Evolutionary conservation across 2,329 filamentous ascomycete species (phyloP), one percentile per base, ranked within the genome.

Genomic region (Uncinocarpus reesii): DNA sequence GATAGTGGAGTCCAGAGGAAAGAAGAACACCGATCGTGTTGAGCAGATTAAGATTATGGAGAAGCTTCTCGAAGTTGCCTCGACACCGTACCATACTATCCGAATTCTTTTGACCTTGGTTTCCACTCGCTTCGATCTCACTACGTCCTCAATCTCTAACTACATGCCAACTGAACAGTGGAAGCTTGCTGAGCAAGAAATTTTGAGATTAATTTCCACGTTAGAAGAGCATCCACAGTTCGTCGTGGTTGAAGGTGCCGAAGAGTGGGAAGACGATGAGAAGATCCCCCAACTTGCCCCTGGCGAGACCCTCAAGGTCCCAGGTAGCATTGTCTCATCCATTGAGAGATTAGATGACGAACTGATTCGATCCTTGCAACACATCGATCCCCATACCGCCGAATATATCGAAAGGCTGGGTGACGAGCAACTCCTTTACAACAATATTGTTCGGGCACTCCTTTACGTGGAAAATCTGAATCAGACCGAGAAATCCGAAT

Each of bases 201-300:
- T 96, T 53, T 78, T 78, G 11, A 76, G 76, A 41, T 78, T 98
- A 24, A 76, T 98, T 34, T 73, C 80, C 52, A 80, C 88, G 15
- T 80, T 98, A 34, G 86, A 94, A 66, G 69, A 77, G 52, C 86
- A 86, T 71, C 75, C 76, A 52, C 81, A 92, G 55, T 84, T 90
- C 63, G 75, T 96, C 44, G 86, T 98, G 41, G 75, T 92, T 20
- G 92, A 98, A 71, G 82, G 79, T 57, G 92, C 87, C 18, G 92
- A 98, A 65, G 92, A 98, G 70, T 96, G 92, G 92, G 92, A 98
- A 58, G 92, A 98, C 61, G 93, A 98, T 58, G 93, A 98, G 60
- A 96, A 95, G 75, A 78, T 81, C 34, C 92, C 92, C 11, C 75
- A 76, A 26, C 74, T 90, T 57, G 79, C 78, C 49, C 68, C 76